Evolutionary conservation across 805 yeast species (phyloP), one percentile per base, ranked within the genome.

Genomic region (Lipomyces yamadae): DNA sequence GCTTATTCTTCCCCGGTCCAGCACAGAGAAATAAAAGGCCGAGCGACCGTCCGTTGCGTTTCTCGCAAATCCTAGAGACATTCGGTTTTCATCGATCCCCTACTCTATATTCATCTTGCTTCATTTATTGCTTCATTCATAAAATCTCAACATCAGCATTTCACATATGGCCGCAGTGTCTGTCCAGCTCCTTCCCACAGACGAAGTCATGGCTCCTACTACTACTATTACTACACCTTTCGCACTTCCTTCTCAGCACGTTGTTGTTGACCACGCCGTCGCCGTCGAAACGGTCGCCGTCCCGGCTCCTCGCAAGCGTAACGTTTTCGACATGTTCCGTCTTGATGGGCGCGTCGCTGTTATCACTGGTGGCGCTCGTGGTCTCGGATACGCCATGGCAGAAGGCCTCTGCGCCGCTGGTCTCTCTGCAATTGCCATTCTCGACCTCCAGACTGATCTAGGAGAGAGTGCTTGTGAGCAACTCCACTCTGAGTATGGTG

Each of bases 321-420:
- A 78, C 74, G 73, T 81, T 74, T 78, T 79, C 67, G 63, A 79
- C 68, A 72, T 74, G 63, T 86, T 86, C 79, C 81, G 88, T 70
- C 81, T 87, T 71, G 88, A 85, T 72, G 89, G 89, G 63, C 84
- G 85, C 79, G 83, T 87, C 62, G 89, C 86, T 66, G 80, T 87
- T 39, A 79, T 87, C 64, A 87, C 90, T 59, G 90, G 90, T 56
- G 90, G 90, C 54, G 87, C 89, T 61, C 86, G 90, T 50, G 90
- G 90, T 50, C 82, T 87, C 70, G 88, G 88, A 33, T 80, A 84
- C 63, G 83, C 86, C 55, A 79, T 87, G 79, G 84, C 88, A 64
- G 84, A 88, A 76, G 89, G 88, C 24, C 81, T 86, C 58, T 78
- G 88, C 75, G 85, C 80, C 50, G 82, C 79, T 37, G 82, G 84